phyloP scores from a whole-genome alignment of 1,139 yeast species.

The Suhomyces wounanorum region DNA sequence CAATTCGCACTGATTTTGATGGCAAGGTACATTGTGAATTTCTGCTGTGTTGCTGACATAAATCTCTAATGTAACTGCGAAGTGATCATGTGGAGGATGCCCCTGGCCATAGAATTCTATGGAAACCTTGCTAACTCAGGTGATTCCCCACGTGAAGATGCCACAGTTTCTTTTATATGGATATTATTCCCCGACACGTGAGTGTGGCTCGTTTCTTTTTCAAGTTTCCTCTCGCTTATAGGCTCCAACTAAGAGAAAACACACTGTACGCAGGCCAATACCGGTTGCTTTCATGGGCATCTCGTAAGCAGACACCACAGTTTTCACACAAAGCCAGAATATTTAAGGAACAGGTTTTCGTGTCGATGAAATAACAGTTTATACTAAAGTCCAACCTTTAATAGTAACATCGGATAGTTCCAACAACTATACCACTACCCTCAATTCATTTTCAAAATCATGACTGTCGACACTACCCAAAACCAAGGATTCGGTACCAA shows the following conservation, averaged over 20 bases:
- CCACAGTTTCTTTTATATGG: slow-evolving; percentile 1
- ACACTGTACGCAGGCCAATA: slow-evolving; percentile 1
- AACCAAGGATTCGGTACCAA: slow-evolving; percentile 65
- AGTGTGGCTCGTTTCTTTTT: slow-evolving; percentile 6
- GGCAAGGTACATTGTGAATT: too few species aligned
- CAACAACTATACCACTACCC: slow-evolving; percentile 11
- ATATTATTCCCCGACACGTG: slow-evolving; percentile 10
- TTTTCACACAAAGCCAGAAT: slow-evolving; percentile 6
- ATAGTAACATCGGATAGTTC: slow-evolving; percentile 10
- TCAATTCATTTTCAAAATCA: slow-evolving; percentile 1
- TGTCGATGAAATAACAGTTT: neutral
- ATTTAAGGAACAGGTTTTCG: neutral
- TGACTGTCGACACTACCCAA: slow-evolving; percentile 15
- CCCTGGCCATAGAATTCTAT: neutral
- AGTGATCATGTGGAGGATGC: neutral
- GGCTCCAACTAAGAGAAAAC: neutral
- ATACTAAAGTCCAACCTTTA: slow-evolving; percentile 16
- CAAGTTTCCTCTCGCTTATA: slow-evolving; percentile 3
- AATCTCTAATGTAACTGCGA: neutral
- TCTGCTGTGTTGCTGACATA: neutral
- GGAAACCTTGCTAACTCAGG: neutral
- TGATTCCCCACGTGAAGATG: slow-evolving; percentile 1
- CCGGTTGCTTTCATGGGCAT: slow-evolving; percentile 6
- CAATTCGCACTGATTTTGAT: too few species aligned
- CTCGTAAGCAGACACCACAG: slow-evolving; percentile 12